These are phyloP conservation scores for Elsinoe perseae DNA, from an alignment of 2,329 filamentous ascomycete genomes.

Conservation along the genomic window DNA sequence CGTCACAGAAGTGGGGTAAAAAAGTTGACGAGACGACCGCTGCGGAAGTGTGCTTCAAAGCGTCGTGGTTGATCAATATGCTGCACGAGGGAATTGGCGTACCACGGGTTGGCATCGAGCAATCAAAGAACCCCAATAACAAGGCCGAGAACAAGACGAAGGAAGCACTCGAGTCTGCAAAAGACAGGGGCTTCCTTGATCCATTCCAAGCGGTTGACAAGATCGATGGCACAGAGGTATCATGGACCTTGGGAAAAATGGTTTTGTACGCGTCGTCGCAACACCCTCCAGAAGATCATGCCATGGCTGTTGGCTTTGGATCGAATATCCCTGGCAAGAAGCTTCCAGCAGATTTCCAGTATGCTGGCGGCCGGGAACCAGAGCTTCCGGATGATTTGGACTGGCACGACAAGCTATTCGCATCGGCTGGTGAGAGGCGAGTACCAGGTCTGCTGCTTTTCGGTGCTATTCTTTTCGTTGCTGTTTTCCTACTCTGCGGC, in stretches of 20 bases:
- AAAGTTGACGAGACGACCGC: slow-evolving; percentile 68
- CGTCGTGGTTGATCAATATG: slow-evolving; percentile 94
- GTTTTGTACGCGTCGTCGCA: slow-evolving; percentile 89
- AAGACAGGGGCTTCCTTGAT: slow-evolving; percentile 68
- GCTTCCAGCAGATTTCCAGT: slow-evolving; percentile 64
- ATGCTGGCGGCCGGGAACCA: slow-evolving; percentile 54
- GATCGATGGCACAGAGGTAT: slow-evolving; percentile 84
- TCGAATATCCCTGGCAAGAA: slow-evolving; percentile 59
- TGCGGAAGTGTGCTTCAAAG: slow-evolving; percentile 90
- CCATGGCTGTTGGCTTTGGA: slow-evolving; percentile 82
- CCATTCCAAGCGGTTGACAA: slow-evolving; percentile 91
- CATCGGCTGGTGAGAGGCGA: slow-evolving; percentile 55
- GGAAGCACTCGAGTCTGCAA: slow-evolving; percentile 57
- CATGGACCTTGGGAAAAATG: slow-evolving; percentile 96
- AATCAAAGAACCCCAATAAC: slow-evolving; percentile 43
- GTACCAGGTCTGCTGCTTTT: slow-evolving; percentile 72
- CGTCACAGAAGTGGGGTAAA: slow-evolving; percentile 61
- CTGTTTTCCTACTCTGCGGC: slow-evolving; percentile 68
- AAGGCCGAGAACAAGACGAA: slow-evolving; percentile 63
- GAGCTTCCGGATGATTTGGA: slow-evolving; percentile 36
- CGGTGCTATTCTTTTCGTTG: slow-evolving; percentile 60
- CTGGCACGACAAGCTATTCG: slow-evolving; percentile 56
- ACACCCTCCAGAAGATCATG: slow-evolving; percentile 55
- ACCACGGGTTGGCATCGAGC: slow-evolving; percentile 67
- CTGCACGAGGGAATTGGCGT: slow-evolving; percentile 93